phyloP scores from a whole-genome alignment of 768 basidiomycete genomes.

The Royoungia palumana region DNA sequence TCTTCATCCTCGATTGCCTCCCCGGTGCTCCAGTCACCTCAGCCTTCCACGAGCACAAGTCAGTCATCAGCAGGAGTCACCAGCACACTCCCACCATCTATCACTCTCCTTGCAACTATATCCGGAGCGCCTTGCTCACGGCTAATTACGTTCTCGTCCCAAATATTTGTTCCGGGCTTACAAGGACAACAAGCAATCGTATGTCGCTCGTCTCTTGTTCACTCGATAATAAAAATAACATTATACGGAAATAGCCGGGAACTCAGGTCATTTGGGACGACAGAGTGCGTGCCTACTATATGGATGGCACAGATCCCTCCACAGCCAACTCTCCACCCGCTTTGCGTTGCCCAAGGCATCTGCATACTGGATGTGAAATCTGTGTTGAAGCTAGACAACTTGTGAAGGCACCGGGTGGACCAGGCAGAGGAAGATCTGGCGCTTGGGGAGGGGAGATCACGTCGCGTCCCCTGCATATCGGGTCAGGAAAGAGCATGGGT shows the following conservation, averaged over 20 bases:
- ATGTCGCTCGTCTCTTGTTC: not conserved
- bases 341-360: slow-evolving; percentile 68
- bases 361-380: slow-evolving; percentile 71
- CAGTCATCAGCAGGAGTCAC: slow-evolving; percentile 15
- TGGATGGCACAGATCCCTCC: slow-evolving; percentile 57
- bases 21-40: slow-evolving; percentile 23
- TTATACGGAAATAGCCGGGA: slow-evolving; percentile 8
- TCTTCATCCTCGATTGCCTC: slow-evolving; percentile 21
- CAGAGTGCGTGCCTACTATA: slow-evolving; percentile 51
- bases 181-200: slow-evolving; percentile 14
- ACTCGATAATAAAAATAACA: not conserved
- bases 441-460: slow-evolving; percentile 28
- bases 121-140: slow-evolving; percentile 18
- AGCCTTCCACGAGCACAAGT: slow-evolving; percentile 21
- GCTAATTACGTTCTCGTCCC: slow-evolving; percentile 3
- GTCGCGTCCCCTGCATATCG: slow-evolving; percentile 20
- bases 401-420: slow-evolving; percentile 26
- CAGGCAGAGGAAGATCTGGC: slow-evolving; percentile 18
- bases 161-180: not conserved
- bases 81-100: slow-evolving; percentile 28
- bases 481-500: slow-evolving; percentile 24
- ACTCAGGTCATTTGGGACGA: slow-evolving; percentile 30
- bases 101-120: slow-evolving; percentile 28
- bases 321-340: slow-evolving; percentile 61
- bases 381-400: slow-evolving; percentile 60